phyloP scores from a whole-genome alignment of 257 asterid species.

The Nicotiana paniculata region DNA sequence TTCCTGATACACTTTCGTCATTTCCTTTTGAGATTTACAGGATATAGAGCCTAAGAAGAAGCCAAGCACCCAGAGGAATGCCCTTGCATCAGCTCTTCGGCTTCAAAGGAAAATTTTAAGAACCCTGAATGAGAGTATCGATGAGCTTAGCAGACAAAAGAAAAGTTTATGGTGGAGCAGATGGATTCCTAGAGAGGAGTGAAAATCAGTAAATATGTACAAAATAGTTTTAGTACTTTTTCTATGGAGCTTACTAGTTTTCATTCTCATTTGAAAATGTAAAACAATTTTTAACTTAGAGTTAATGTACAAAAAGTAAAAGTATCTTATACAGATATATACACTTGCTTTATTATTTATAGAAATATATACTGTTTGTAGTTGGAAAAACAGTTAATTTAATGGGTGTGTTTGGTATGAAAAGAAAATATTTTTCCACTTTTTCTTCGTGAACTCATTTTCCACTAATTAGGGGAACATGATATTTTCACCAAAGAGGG shows the following conservation, averaged over 20 bases:
- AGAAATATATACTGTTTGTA: not conserved
- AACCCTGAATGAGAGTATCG: constrained; percentile 63
- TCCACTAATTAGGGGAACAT: no score
- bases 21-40: constrained; percentile 31
- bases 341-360: not conserved
- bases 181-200: constrained; percentile 91
- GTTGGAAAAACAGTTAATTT: not conserved
- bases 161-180: constrained; percentile 87
- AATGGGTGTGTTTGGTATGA: no score
- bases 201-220: constrained; percentile 37
- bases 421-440: no score
- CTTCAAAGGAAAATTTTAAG: constrained; percentile 56
- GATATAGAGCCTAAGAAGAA: constrained; percentile 66
- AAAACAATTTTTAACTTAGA: not conserved
- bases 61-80: constrained; percentile 59
- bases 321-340: not conserved
- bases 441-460: no score
- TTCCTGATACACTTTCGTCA: not conserved
- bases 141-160: constrained; percentile 52
- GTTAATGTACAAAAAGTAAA: not conserved
- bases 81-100: constrained; percentile 79
- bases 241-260: not conserved
- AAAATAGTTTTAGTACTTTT: constrained; percentile 2
- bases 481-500: no score
- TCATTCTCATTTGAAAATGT: not conserved